Conservation (phyloP, 2,329 filamentous ascomycete genomes). For the Leptographium galeiforme region DNA sequence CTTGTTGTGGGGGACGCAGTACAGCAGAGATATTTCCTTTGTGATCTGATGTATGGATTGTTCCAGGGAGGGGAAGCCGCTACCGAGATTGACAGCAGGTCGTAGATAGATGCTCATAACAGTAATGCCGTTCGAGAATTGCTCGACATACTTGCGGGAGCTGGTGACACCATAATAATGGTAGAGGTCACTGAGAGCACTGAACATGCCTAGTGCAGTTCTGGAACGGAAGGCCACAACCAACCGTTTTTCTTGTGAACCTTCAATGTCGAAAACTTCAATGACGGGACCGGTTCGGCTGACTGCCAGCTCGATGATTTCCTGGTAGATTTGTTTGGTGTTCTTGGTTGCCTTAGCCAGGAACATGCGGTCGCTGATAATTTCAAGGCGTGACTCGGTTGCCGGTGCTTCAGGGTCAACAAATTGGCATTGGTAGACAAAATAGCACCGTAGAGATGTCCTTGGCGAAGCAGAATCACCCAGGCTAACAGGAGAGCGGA, state of each 20-base stretch:
- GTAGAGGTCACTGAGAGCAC: slow-evolving; percentile 87
- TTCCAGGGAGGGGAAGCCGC: slow-evolving; percentile 62
- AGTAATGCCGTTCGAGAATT: slow-evolving; percentile 96
- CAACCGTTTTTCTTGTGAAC: slow-evolving; percentile 78
- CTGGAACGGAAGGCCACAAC: slow-evolving; percentile 91
- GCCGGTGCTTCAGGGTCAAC: slow-evolving; percentile 59
- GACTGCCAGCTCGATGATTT: slow-evolving; percentile 79
- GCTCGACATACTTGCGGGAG: slow-evolving; percentile 93
- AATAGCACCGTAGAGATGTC: slow-evolving; percentile 89
- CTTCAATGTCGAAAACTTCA: slow-evolving; percentile 93
- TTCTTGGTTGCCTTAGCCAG: slow-evolving; percentile 91
- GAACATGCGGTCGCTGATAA: slow-evolving; percentile 89
- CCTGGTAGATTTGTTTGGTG: slow-evolving; percentile 90
- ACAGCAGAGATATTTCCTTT: slow-evolving; percentile 92
- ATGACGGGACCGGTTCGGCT: slow-evolving; percentile 84
- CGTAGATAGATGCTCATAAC: slow-evolving; percentile 93
- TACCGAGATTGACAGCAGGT: slow-evolving; percentile 45
- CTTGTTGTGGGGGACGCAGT: slow-evolving; percentile 96
- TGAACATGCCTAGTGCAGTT: slow-evolving; percentile 87
- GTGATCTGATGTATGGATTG: slow-evolving; percentile 97
- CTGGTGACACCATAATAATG: slow-evolving; percentile 97
- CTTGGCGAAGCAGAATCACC: slow-evolving; percentile 50
- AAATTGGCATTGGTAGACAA: slow-evolving; percentile 95
- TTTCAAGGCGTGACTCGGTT: slow-evolving; percentile 75
- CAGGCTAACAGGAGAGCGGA: slow-evolving; percentile 76